A percentile compares a stretch with the other conserved stretches of the same genome.
phyloP scores from a whole-genome alignment of 2,329 filamentous ascomycete genomes.

The Lachnellula cervina region DNA sequence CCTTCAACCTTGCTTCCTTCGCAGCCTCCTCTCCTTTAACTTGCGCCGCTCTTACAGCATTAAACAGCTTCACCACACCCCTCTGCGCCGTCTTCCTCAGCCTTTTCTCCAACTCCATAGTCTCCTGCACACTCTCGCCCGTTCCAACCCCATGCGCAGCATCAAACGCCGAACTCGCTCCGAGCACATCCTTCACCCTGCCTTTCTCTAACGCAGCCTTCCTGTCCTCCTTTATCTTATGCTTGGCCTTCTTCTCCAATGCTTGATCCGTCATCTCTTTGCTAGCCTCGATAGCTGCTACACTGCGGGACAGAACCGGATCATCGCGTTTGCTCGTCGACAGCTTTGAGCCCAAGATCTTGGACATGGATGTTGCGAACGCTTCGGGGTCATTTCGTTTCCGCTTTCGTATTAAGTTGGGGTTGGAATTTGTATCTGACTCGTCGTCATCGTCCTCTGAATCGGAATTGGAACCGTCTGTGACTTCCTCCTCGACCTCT shows the following conservation, averaged over 20 bases:
- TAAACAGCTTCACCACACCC: conserved; percentile 94
- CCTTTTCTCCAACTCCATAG: conserved; percentile 68
- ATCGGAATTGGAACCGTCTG: conserved; percentile 36
- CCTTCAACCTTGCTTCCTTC: conserved; percentile 61
- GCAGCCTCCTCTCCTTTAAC: conserved; percentile 79
- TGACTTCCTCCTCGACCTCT: conserved; percentile 30
- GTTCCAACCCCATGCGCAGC: conserved; percentile 39
- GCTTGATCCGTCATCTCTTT: conserved; percentile 69
- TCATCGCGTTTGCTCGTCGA: conserved; percentile 76
- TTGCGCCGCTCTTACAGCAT: conserved; percentile 88
- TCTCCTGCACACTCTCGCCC: conserved; percentile 45
- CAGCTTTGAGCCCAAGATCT: conserved; percentile 87
- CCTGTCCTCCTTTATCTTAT: conserved; percentile 76
- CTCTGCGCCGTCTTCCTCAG: conserved; percentile 84
- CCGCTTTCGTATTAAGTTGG: conserved; percentile 47
- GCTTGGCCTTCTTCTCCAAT: conserved; percentile 75
- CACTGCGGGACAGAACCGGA: conserved; percentile 84
- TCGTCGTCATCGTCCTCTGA: conserved; percentile 32
- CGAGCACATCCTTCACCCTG: conserved; percentile 79
- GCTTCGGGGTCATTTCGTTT: conserved; percentile 91
- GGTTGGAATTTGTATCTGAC: conserved; percentile 37
- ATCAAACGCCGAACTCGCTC: conserved; percentile 49
- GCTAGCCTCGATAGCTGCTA: conserved; percentile 65
- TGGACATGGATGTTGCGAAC: conserved; percentile 89
- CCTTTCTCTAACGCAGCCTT: conserved; percentile 77